These are phyloP conservation scores for Scalesia atractyloides DNA, from an alignment of 129 eudicot species.

Conservation along the genomic window DNA sequence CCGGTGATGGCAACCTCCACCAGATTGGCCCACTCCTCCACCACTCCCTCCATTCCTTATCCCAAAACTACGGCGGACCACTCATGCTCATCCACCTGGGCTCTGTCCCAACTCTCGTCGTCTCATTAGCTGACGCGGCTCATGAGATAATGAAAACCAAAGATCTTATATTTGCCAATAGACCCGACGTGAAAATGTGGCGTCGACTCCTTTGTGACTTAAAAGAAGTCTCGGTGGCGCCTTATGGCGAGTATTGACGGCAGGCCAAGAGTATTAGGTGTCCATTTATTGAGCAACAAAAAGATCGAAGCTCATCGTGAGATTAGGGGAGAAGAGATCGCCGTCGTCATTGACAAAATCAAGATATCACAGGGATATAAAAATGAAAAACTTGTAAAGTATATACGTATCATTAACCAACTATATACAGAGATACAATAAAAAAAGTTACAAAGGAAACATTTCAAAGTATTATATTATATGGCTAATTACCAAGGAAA, in stretches of 20 bases:
- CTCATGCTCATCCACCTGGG: conserved; percentile 65
- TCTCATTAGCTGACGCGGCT: conserved; percentile 65
- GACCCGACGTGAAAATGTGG: conserved; percentile 41
- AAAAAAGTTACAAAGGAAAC: no score
- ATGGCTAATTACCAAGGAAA: no score
- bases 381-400: no score
- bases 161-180: conserved; percentile 51
- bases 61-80: conserved; percentile 55
- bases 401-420: no score
- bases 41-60: conserved; percentile 48
- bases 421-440: no score
- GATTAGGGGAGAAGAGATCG: conserved; percentile 52
- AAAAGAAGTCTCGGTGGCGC: conserved; percentile 53
- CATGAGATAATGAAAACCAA: conserved; percentile 66
- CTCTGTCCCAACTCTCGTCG: conserved; percentile 46
- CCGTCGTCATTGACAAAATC: conserved; percentile 41
- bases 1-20: conserved; percentile 81
- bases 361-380: background rate
- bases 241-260: conserved; percentile 80
- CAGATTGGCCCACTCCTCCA: conserved; percentile 55
- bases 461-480: no score
- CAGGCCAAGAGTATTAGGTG: conserved; percentile 56
- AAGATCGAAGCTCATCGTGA: conserved; percentile 46
- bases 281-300: conserved; percentile 58
- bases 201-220: conserved; percentile 42